Conservation (phyloP, 169 alveolate genomes). For the Cryptosporidium ryanae region DNA sequence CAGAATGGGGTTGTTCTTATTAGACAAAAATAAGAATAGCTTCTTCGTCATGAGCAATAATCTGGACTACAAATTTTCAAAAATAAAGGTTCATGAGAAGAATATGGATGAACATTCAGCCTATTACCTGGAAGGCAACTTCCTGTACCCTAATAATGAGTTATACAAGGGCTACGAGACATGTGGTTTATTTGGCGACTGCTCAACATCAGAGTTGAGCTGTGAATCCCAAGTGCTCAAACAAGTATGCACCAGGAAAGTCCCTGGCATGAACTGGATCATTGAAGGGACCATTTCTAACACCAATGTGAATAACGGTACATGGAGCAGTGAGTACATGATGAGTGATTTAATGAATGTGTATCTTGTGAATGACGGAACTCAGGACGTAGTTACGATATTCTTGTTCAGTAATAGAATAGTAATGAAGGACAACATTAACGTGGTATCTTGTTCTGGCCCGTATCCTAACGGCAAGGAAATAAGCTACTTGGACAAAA, state of each 20-base stretch:
- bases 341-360: constrained; percentile 13
- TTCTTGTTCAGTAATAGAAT: constrained; percentile 27
- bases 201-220: background rate
- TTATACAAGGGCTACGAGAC: constrained; percentile 46
- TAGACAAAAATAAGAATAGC: background rate
- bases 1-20: constrained; percentile 26
- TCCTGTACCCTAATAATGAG: constrained; percentile 1
- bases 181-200: constrained; percentile 26
- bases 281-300: constrained; percentile 7
- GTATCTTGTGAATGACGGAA: constrained; percentile 2
- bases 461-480: constrained; percentile 4
- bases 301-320: constrained; percentile 46
- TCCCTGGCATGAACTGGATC: constrained; percentile 2
- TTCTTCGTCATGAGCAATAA: background rate
- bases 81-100: background rate
- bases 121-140: background rate
- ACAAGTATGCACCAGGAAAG: constrained; percentile 6
- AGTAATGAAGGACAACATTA: constrained; percentile 10
- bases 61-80: background rate
- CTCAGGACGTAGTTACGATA: background rate
- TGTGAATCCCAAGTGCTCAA: constrained; percentile 47
- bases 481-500: background rate
- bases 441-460: constrained; percentile 21
- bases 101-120: constrained; percentile 5
- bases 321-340: constrained; percentile 23